Evolutionary conservation across 75 land plant genomes (phyloP), one percentile per base, ranked within the genome.

Genomic region (Ceratopteris richardii): DNA sequence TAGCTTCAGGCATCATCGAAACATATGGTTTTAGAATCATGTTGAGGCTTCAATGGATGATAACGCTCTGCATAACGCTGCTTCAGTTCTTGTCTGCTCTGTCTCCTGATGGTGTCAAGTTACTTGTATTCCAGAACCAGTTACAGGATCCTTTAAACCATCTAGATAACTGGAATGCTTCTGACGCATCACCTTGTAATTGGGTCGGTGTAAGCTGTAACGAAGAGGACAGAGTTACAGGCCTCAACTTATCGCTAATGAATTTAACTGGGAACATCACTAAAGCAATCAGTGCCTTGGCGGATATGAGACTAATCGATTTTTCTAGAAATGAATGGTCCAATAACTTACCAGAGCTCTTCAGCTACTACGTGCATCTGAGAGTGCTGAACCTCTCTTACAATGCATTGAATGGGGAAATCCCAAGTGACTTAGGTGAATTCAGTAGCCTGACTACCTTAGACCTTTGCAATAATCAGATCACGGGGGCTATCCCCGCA

Each of bases 381-480:
- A 58, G 50, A 16, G 51, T 52, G 5, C 44, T 88, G 0, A 70
- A 75, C 28, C 48, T 82, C 4, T 72, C 85, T 22, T 62, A 29
- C 2, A 86, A 86, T 66, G 37, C 50, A 42, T 51, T 88, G n/a
- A 63, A 77, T 12, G 94, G 86, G 0, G 64, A 66, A 26, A 77
- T 88, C 24, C 86, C 90, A 16, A 40, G 36, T 3, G 66, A 63
- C 17, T 29, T 85, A 26, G 62, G 56, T 23, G 14, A 56, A 5
- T 68, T 76, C 43, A 22, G 23, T 29, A 65, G 41, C n/a, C 71
- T 88, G 12, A 61, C 63, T 37, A 43, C 70, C 56, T 73, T 88
- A 39, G 74, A 84, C 66, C 77, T 87, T 28, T 72, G 81, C 66
- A 82, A 70, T 22, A 87, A 87, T 50, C 37, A 65, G 14, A 20